Evolutionary conservation across 2,329 filamentous ascomycete species (phyloP).

Genomic region (Fusarium sp.): DNA sequence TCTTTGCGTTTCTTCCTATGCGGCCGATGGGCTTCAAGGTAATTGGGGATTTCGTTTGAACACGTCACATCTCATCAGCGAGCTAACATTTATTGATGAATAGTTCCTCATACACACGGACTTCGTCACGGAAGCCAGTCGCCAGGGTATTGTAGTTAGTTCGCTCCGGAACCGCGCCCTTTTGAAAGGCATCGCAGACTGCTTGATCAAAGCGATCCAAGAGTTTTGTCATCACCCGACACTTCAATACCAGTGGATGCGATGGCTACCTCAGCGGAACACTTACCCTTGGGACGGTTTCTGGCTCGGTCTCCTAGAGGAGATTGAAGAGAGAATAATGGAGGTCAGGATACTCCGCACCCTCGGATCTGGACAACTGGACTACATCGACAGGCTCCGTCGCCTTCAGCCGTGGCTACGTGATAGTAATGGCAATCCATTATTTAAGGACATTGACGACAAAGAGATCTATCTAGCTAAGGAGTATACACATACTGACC

Average conservation of each 20-base stretch:
- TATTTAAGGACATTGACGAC: slow-evolving; percentile 29
- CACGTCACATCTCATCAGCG: fast-evolving
- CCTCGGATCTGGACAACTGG: slow-evolving; percentile 1
- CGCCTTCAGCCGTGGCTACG: slow-evolving; percentile 17
- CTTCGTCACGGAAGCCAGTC: slow-evolving; percentile 60
- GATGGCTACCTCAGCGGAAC: slow-evolving; percentile 55
- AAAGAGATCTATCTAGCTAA: slow-evolving; percentile 38
- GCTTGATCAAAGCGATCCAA: slow-evolving; percentile 55
- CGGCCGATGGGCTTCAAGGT: slow-evolving; percentile 58
- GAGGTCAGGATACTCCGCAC: slow-evolving; percentile 20
- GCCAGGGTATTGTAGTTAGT: slow-evolving; percentile 56
- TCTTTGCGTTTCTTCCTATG: slow-evolving; percentile 63
- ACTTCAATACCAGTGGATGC: slow-evolving; percentile 60
- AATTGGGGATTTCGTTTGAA: background rate
- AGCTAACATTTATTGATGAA: background rate
- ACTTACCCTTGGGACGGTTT: slow-evolving; percentile 45
- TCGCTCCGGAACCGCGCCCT: slow-evolving; percentile 57
- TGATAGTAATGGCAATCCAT: slow-evolving; percentile 28
- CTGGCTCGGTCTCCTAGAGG: slow-evolving; percentile 45
- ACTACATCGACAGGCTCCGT: slow-evolving; percentile 16
- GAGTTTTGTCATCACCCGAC: slow-evolving; percentile 54
- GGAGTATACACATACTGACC: slow-evolving; percentile 20
- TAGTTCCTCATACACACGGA: slow-evolving; percentile 64
- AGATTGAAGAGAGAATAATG: slow-evolving; percentile 40
- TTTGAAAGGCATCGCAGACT: slow-evolving; percentile 51